Evolutionary conservation across 176 grass and related monocot genomes (phyloP).

Genomic region (Neostapfia colusana): DNA sequence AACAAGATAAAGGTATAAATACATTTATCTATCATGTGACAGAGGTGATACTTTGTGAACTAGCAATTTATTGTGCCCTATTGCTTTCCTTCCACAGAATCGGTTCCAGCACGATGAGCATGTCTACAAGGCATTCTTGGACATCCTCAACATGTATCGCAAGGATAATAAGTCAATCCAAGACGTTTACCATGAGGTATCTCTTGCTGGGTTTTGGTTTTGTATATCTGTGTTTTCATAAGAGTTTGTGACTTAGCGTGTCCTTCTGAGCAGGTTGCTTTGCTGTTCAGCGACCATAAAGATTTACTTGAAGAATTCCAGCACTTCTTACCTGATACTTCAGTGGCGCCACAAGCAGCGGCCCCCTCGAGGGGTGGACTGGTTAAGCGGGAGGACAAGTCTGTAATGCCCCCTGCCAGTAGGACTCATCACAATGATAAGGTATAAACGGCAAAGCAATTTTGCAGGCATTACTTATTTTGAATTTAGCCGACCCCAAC

Average conservation of each 20-base stretch:
- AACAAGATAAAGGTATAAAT: slow-evolving; percentile 92
- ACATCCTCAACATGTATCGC: slow-evolving; percentile 99
- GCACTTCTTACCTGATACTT: slow-evolving; percentile 92
- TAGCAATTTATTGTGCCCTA: not conserved
- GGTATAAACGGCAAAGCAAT: slow-evolving; percentile 40
- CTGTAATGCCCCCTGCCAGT: slow-evolving; percentile 57
- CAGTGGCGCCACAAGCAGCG: slow-evolving; percentile 55
- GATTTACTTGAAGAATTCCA: slow-evolving; percentile 95
- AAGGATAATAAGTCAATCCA: slow-evolving; percentile 98
- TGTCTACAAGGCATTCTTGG: slow-evolving; percentile 96
- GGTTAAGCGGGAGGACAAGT: slow-evolving; percentile 62
- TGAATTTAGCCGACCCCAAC: no score
- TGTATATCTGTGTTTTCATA: not conserved
- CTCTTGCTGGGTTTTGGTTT: not conserved
- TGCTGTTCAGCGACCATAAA: slow-evolving; percentile 76
- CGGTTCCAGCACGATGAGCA: slow-evolving; percentile 90
- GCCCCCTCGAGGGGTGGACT: slow-evolving; percentile 50
- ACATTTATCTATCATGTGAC: slow-evolving; percentile 5
- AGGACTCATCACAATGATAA: slow-evolving; percentile 65
- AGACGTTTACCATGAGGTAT: slow-evolving; percentile 95
- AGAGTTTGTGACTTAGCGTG: not conserved
- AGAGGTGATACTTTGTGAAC: not conserved
- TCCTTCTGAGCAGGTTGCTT: slow-evolving; percentile 63
- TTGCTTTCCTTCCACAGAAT: slow-evolving; percentile 51
- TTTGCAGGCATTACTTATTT: slow-evolving; percentile 11